phyloP scores from a whole-genome alignment of 73 alveolate species.

The Paramecium sexaurelia region DNA sequence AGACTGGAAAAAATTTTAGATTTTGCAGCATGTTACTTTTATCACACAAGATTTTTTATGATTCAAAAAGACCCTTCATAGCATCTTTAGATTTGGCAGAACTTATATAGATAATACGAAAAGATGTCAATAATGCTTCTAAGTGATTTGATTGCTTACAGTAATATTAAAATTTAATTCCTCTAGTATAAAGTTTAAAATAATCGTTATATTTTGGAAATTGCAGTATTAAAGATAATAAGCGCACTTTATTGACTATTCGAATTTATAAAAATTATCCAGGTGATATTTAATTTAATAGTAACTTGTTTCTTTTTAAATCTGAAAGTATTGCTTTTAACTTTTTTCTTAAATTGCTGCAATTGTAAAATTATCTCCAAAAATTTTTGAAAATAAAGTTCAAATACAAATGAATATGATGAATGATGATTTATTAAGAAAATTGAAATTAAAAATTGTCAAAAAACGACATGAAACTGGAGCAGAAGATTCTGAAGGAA shows the following conservation, averaged over 20 bases:
- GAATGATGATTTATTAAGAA: slow-evolving; percentile 77
- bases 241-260: slow-evolving; percentile 84
- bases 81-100: slow-evolving; percentile 96
- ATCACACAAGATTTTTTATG: slow-evolving; percentile 74
- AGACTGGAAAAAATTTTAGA: slow-evolving; percentile 91
- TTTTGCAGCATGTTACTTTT: slow-evolving; percentile 95
- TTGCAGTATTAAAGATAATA: slow-evolving; percentile 92
- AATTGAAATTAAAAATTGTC: slow-evolving; percentile 80
- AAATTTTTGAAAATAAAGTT: slow-evolving; percentile 88
- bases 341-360: slow-evolving; percentile 85
- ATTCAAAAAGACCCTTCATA: slow-evolving; percentile 88
- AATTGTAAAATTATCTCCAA: slow-evolving; percentile 89
- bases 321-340: slow-evolving; percentile 83
- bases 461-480: slow-evolving; percentile 75
- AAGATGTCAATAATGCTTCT: slow-evolving; percentile 96
- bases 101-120: slow-evolving; percentile 83
- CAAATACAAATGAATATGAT: slow-evolving; percentile 79
- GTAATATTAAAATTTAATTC: slow-evolving; percentile 93
- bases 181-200: slow-evolving; percentile 87
- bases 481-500: slow-evolving; percentile 73
- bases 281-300: slow-evolving; percentile 84
- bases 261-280: slow-evolving; percentile 89
- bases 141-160: slow-evolving; percentile 87
- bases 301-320: slow-evolving; percentile 85
- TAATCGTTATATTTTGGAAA: slow-evolving; percentile 89